A percentile compares a stretch with the other conserved stretches of the same genome.
These are phyloP conservation scores for Escallonia rubra DNA, from an alignment of 129 eudicot species.

Conservation along the genomic window DNA sequence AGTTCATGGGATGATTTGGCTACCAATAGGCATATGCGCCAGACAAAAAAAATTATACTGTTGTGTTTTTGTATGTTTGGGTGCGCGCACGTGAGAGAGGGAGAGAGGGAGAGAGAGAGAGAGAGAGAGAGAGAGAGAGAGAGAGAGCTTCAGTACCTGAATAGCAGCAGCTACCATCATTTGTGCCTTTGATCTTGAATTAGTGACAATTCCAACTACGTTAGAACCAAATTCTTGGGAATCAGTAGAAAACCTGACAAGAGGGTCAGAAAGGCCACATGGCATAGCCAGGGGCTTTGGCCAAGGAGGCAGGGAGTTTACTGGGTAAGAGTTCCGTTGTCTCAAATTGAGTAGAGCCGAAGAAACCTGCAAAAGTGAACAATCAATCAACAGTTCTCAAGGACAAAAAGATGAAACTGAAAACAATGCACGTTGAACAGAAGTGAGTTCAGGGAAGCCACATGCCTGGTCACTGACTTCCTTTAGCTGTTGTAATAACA, in stretches of 20 bases:
- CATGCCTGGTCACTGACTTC: slow-evolving; percentile 47
- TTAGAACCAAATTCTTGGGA: slow-evolving; percentile 37
- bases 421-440: not conserved
- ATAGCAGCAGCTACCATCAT: slow-evolving; percentile 49
- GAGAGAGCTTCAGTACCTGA: slow-evolving; percentile 32
- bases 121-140: not conserved
- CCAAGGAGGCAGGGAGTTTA: slow-evolving; percentile 25
- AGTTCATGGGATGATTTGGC: too few relatives aligned
- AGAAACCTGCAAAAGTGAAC: slow-evolving; percentile 33
- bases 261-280: slow-evolving; percentile 22
- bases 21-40: not conserved
- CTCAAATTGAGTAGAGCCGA: slow-evolving; percentile 37
- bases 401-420: not conserved
- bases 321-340: slow-evolving; percentile 43
- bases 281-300: slow-evolving; percentile 30
- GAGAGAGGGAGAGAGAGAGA: too few relatives aligned
- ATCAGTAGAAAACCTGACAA: slow-evolving; percentile 14
- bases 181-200: slow-evolving; percentile 44
- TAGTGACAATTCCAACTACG: slow-evolving; percentile 40
- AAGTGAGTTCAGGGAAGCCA: slow-evolving; percentile 13
- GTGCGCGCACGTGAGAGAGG: not conserved
- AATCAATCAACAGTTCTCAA: not conserved
- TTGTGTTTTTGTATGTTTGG: too few relatives aligned
- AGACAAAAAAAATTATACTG: not conserved
- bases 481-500: slow-evolving; percentile 38